Conservation (phyloP, 306 rosid genomes). For the Carpinus viminea region DNA sequence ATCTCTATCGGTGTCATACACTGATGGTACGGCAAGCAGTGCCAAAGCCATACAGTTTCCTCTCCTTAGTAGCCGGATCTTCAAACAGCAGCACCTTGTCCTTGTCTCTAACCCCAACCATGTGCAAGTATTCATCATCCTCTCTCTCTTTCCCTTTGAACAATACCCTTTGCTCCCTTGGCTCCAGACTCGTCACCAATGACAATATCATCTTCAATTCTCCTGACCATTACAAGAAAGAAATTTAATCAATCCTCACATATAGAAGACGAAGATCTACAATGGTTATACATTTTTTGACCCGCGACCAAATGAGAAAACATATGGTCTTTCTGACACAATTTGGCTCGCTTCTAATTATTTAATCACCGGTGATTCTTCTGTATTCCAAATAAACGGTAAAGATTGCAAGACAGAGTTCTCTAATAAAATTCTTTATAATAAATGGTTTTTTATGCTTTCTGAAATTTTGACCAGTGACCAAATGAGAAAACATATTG, state of each 20-base stretch:
- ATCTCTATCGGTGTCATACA: conserved; percentile 35
- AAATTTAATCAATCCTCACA: background rate
- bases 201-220: conserved; percentile 78
- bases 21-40: conserved; percentile 48
- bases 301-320: no score
- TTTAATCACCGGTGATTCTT: no score
- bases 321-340: no score
- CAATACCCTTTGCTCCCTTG: conserved; percentile 80
- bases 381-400: no score
- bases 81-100: conserved; percentile 82
- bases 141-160: conserved; percentile 93
- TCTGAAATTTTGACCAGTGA: no score
- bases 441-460: background rate
- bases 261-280: background rate
- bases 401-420: no score
- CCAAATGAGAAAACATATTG: no score
- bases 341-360: no score
- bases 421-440: no score
- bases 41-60: conserved; percentile 56
- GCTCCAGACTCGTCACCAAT: conserved; percentile 66
- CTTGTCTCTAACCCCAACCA: conserved; percentile 91
- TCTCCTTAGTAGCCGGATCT: conserved; percentile 88
- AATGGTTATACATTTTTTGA: background rate
- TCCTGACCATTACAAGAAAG: conserved; percentile 37
- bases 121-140: conserved; percentile 78